phyloP scores from a whole-genome alignment of 169 alveolate genomes.

The Plasmodium sp. region DNA sequence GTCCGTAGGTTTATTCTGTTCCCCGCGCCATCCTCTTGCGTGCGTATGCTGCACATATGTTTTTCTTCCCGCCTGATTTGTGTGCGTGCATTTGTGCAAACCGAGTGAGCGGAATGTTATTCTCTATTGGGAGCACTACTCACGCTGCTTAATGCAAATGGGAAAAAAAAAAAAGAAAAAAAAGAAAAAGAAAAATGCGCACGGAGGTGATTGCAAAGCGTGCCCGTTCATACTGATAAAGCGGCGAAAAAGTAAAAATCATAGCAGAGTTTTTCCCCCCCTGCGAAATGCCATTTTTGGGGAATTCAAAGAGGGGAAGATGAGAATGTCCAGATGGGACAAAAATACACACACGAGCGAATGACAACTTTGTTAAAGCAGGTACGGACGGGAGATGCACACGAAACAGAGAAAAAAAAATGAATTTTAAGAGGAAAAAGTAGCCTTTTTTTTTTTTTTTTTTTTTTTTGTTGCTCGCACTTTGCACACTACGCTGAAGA shows the following conservation, averaged over 20 bases:
- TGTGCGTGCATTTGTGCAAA: neutral
- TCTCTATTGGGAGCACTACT: neutral
- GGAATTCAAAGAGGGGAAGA: neutral
- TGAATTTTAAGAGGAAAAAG: neutral
- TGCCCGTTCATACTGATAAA: neutral
- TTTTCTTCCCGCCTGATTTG: neutral
- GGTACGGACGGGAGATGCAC: neutral
- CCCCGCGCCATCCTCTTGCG: neutral
- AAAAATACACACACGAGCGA: neutral
- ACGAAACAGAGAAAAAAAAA: neutral
- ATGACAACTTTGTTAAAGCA: neutral
- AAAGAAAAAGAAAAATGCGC: neutral
- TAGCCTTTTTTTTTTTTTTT: neutral
- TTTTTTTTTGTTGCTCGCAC: neutral
- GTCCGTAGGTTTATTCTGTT: neutral
- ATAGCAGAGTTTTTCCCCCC: neutral
- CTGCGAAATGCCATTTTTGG: neutral
- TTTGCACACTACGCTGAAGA: neutral
- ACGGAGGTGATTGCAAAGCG: neutral
- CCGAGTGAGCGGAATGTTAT: neutral
- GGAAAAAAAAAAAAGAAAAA: neutral
- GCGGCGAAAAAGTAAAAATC: neutral
- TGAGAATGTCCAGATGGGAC: neutral
- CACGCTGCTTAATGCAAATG: neutral
- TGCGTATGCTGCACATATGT: neutral